phyloP scores from a whole-genome alignment of 495 filamentous ascomycete species.

The Penicillium subrubescens region DNA sequence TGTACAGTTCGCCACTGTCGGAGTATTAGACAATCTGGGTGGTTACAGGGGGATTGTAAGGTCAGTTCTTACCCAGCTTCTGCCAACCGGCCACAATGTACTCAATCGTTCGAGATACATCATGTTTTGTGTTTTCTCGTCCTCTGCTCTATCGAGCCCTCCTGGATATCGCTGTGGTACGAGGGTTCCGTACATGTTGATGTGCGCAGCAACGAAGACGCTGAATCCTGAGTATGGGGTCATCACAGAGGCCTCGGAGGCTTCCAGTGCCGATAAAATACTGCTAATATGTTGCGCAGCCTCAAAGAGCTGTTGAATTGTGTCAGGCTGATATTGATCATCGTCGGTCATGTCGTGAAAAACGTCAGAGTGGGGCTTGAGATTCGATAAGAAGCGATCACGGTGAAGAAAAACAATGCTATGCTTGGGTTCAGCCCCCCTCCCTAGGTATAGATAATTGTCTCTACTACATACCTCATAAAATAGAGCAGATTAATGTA shows the following conservation, averaged over 20 bases:
- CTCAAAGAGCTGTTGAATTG: conserved; percentile 41
- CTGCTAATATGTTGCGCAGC: conserved; percentile 42
- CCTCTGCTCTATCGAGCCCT: conserved; percentile 38
- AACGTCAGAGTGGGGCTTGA: conserved; percentile 31
- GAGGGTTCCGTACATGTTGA: conserved; percentile 51
- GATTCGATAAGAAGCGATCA: conserved; percentile 41
- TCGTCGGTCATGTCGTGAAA: conserved; percentile 28
- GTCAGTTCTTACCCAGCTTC: conserved; percentile 37
- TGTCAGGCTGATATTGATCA: conserved; percentile 21
- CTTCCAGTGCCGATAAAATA: conserved; percentile 39
- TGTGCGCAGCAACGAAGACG: conserved; percentile 47
- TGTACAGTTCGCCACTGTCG: conserved; percentile 45
- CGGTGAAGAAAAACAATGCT: conserved; percentile 48
- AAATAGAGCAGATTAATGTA: conserved; percentile 49
- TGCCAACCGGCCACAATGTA: conserved; percentile 44
- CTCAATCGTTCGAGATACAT: conserved; percentile 43
- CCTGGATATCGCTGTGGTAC: conserved; percentile 41
- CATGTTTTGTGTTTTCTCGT: conserved; percentile 40
- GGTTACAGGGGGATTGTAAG: too few species aligned
- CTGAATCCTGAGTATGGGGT: conserved; percentile 50
- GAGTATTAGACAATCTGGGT: background rate
- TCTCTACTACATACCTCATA: conserved; percentile 38
- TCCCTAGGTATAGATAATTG: background rate
- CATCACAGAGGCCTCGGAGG: conserved; percentile 41
- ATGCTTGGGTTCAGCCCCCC: background rate